These are phyloP conservation scores for Sideroxylon spinosum DNA, from an alignment of 179 eudicot species.

Conservation along the genomic window DNA sequence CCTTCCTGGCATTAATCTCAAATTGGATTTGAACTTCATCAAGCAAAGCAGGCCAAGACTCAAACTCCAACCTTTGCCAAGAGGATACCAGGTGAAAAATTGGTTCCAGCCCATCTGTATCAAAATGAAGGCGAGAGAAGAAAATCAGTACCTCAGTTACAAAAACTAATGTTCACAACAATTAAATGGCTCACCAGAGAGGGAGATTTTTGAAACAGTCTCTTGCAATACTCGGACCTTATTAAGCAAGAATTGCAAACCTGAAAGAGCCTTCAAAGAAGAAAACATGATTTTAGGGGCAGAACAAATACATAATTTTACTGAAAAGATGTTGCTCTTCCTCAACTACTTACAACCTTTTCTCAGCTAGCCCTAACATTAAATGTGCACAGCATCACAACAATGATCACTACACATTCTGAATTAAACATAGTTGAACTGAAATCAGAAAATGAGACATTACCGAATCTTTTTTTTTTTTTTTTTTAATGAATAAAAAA, in stretches of 20 bases:
- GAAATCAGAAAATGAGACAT: background rate
- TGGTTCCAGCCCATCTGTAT: constrained; percentile 56
- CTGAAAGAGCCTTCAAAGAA: constrained; percentile 70
- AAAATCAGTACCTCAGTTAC: background rate
- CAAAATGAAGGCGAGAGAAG: constrained; percentile 6
- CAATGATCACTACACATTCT: background rate
- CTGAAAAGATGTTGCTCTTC: background rate
- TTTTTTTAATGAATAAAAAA: no score
- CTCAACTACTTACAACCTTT: background rate
- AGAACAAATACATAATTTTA: background rate
- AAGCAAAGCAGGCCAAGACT: constrained; percentile 74
- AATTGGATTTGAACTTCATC: constrained; percentile 69
- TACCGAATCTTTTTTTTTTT: no score
- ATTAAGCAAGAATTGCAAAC: constrained; percentile 69
- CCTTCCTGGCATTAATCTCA: constrained; percentile 89
- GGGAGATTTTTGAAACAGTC: constrained; percentile 70
- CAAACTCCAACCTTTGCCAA: constrained; percentile 82
- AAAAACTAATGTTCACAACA: background rate
- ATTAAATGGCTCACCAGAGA: constrained; percentile 44
- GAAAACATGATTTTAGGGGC: background rate
- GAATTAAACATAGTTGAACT: background rate
- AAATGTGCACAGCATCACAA: background rate
- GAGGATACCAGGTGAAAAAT: constrained; percentile 53
- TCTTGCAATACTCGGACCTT: constrained; percentile 64
- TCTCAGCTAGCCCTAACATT: background rate